Conservation (phyloP, 2,329 filamentous ascomycete species). For the Colletotrichum magnum region DNA sequence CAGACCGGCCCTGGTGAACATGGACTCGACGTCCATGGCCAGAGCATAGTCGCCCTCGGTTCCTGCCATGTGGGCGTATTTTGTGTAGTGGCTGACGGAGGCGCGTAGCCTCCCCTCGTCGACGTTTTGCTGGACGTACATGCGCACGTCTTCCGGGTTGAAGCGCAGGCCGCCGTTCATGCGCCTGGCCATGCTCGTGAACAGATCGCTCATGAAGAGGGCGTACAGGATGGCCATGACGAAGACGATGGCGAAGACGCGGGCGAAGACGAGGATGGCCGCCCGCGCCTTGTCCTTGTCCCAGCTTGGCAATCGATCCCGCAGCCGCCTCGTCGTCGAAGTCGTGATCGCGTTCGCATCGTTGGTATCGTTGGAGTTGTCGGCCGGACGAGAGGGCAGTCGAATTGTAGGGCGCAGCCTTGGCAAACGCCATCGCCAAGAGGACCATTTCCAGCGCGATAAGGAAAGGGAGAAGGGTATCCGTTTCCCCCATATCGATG, state of each 20-base stretch:
- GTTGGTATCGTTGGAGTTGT: slow-evolving; percentile 42
- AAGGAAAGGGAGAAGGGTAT: slow-evolving; percentile 67
- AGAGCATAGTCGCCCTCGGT: slow-evolving; percentile 92
- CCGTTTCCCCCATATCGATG: slow-evolving; percentile 68
- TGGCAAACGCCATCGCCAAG: slow-evolving; percentile 68
- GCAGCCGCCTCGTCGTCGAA: slow-evolving; percentile 45
- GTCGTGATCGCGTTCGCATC: slow-evolving; percentile 45
- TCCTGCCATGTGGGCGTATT: slow-evolving; percentile 92
- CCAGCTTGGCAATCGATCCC: slow-evolving; percentile 24
- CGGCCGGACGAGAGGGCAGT: slow-evolving; percentile 57
- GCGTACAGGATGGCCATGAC: slow-evolving; percentile 86
- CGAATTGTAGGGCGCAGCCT: slow-evolving; percentile 63
- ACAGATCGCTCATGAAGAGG: slow-evolving; percentile 87
- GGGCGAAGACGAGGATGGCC: slow-evolving; percentile 75
- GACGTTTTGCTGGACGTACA: slow-evolving; percentile 80
- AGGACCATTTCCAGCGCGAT: slow-evolving; percentile 66
- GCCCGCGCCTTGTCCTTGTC: slow-evolving; percentile 44
- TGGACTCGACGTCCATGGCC: slow-evolving; percentile 85
- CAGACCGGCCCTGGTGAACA: slow-evolving; percentile 80
- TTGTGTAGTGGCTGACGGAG: slow-evolving; percentile 82
- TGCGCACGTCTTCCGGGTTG: slow-evolving; percentile 85
- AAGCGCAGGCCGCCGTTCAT: slow-evolving; percentile 78
- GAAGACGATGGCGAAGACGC: slow-evolving; percentile 81
- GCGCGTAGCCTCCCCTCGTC: slow-evolving; percentile 79
- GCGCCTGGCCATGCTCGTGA: slow-evolving; percentile 75